Conservation (phyloP, 176 grass and related monocot species). For the Coix lacrymajobi region DNA sequence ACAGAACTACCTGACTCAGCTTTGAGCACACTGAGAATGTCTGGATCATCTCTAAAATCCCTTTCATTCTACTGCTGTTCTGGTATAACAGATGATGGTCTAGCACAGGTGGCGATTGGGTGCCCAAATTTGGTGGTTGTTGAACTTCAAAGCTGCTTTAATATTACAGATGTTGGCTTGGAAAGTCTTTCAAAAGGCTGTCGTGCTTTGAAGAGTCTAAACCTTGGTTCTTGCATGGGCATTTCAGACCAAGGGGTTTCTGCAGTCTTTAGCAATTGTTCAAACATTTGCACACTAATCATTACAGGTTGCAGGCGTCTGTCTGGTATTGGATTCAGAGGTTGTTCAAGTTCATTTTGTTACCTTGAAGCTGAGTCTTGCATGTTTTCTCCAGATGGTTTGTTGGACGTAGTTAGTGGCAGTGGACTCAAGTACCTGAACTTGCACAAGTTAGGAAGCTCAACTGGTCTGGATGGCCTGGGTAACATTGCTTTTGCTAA, state of each 20-base stretch:
- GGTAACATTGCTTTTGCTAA: conserved; percentile 36
- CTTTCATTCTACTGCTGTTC: conserved; percentile 86
- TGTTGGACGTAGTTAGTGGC: conserved; percentile 42
- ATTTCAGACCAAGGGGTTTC: conserved; percentile 73
- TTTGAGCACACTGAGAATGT: conserved; percentile 34
- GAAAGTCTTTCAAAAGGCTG: conserved; percentile 58
- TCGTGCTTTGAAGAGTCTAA: conserved; percentile 62
- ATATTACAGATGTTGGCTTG: conserved; percentile 68
- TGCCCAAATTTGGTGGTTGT: conserved; percentile 77
- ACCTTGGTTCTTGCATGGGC: conserved; percentile 43
- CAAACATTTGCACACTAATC: conserved; percentile 48
- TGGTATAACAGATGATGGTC: conserved; percentile 58
- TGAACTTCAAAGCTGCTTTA: conserved; percentile 66
- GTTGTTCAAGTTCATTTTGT: conserved; percentile 47
- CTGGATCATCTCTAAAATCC: conserved; percentile 48
- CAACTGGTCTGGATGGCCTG: conserved; percentile 45
- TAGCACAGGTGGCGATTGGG: conserved; percentile 42
- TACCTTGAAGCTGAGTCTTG: conserved; percentile 88
- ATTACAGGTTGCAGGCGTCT: conserved; percentile 62
- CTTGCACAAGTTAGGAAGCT: conserved; percentile 52
- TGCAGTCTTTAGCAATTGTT: conserved; percentile 46
- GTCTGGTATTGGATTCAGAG: conserved; percentile 65
- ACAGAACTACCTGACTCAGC: conserved; percentile 62
- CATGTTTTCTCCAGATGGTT: conserved; percentile 57
- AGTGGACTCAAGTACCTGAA: conserved; percentile 70